Base-by-base conservation (phyloP, 352 stramenopile species). In the Pythium rhizo-oryzae region DNA sequence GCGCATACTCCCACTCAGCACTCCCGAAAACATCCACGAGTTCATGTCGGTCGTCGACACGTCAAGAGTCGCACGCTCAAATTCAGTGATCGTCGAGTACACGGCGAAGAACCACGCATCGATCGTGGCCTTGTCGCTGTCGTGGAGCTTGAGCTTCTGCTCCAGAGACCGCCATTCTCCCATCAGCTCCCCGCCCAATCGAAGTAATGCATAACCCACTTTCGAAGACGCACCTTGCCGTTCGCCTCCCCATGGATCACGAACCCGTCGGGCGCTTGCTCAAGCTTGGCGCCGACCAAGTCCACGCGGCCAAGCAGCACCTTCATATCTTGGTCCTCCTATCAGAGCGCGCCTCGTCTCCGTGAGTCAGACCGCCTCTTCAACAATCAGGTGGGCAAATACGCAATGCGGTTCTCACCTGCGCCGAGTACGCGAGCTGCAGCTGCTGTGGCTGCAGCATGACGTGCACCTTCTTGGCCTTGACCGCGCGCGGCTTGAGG, bases 101-200 rank as follows among this genome's bases (percentile, higher is more conserved):
- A 92, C 80, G 4, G 82, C 84, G 35, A 84, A 82, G 73, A 94
- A 94, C 85, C 85, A 94, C 30, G 84, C 85, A 49, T 94, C 85
- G 0, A 77, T 90, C 16, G 82, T 92, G 37, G 79, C 80, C 57
- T 89, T 89, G 73, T 94, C 85, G 58, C 81, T 84, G 69, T 92
- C 84, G 59, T 91, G 82, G 43, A 94, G 77, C 65, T 89, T 89
- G 64, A 91, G 49, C 57, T 85, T 91, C 84, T 92, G 49, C 37
- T 52, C 44, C 8, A 39, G 0, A 8, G 9, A 28, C 51, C 15
- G 15, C 28, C 16, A 19, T 15, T 21, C 9, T 18, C 6, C 30
- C 19, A 24, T 56, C 50, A 56, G 41, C 21, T n/a, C 15, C 35
- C 12, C 4, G 8, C 1, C 8, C 3, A 58, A 66, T 25, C 44